Base-by-base conservation (phyloP, 768 basidiomycete species). In the Royoungia palumana region DNA sequence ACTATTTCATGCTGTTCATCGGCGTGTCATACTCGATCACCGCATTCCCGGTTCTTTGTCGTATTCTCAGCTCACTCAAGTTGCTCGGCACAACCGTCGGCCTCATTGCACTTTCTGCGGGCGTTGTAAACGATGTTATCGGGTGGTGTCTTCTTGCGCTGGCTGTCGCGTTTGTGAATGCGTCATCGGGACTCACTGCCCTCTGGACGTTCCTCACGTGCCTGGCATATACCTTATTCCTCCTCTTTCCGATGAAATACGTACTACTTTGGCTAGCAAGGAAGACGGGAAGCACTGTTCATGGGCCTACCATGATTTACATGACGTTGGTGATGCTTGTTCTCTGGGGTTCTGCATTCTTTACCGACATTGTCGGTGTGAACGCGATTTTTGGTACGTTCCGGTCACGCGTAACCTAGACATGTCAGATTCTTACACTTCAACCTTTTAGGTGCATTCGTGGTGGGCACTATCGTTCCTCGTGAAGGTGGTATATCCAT, bases 281-380 rank as follows among this genome's bases (percentile, higher is more conserved):
- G 41, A 76, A 77, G 45, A 91, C 90, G 0, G 92, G 93, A 1
- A 89, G 89, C 21, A 81, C 73, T 34, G 83, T 90, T 50, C 85
- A 81, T 38, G 89, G 88, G 0, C 95, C 95, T 0, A 85, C 89
- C 0, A 83, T 93, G 53, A 75, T 84, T 53, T 94, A 93, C 68
- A 94, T 97, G 90, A 90, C 91, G 0, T 69, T 82, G 5, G 85
- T 84, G 24, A 85, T 95, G 50, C 66, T 96, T 14, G 62, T 90
- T 16, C 72, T 93, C 16, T 94, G 98, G 69, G 83, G 78, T 0
- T 89, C 85, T 2, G 87, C 94, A 0, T 97, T 95, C 70, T 86
- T 98, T 63, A 96, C 94, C 0, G 94, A 95, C 59, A 75, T 93
- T 51, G 91, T 97, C 57, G 95, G 93, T n/a, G 89, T 92, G 8